These are phyloP conservation scores for Apiospora sp. DNA, from an alignment of 2,329 filamentous ascomycete genomes.

Conservation along the genomic window DNA sequence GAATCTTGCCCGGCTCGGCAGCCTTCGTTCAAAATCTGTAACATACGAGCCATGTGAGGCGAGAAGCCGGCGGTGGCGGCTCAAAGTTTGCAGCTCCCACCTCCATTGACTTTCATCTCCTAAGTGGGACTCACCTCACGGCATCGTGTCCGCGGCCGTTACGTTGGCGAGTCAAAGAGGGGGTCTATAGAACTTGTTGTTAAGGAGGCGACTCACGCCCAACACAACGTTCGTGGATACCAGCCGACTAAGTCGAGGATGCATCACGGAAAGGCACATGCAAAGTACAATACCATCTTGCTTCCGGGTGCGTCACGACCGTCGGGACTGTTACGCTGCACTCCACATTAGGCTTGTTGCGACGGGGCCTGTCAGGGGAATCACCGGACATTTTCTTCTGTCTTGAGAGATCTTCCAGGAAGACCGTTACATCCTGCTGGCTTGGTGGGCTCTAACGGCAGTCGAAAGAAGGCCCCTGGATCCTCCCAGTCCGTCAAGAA, in stretches of 20 bases:
- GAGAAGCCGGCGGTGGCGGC: neutral
- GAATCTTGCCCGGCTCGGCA: neutral
- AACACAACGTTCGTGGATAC: conserved; percentile 14
- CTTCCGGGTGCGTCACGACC: conserved; percentile 5
- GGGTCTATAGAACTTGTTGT: conserved; percentile 19
- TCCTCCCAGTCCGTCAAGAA: conserved; percentile 25
- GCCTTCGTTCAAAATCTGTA: neutral
- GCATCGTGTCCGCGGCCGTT: neutral
- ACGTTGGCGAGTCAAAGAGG: conserved; percentile 1
- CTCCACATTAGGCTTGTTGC: conserved; percentile 28
- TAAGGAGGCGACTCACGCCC: conserved; percentile 16
- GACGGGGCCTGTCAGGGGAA: conserved; percentile 31
- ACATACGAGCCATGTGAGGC: neutral
- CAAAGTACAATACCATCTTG: conserved; percentile 10
- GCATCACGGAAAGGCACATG: conserved; percentile 16
- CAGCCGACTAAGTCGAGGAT: neutral
- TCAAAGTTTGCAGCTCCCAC: neutral
- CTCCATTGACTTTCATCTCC: conserved; percentile 24
- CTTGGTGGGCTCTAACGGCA: conserved; percentile 27
- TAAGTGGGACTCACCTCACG: conserved; percentile 19
- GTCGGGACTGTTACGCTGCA: conserved; percentile 24
- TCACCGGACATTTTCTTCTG: conserved; percentile 28
- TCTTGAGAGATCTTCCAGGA: conserved; percentile 27
- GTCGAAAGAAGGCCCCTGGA: conserved; percentile 28
- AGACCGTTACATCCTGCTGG: conserved; percentile 27